Evolutionary conservation across 768 basidiomycete species (phyloP).

Genomic region (Tephrocybe sp.): DNA sequence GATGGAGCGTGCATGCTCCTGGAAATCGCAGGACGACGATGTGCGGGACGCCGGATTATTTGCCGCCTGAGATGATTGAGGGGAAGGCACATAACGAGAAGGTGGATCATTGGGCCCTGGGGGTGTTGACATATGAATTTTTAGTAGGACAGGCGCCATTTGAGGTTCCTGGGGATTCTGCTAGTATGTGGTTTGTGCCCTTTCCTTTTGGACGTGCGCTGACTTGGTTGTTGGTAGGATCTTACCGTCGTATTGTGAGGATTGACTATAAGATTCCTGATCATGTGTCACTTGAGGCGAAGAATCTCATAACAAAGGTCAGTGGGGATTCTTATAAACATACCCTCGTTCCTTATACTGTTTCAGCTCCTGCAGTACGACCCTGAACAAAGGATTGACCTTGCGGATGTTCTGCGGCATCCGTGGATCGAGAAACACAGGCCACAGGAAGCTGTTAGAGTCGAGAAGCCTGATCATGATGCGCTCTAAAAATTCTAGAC

Average conservation of each 20-base stretch:
- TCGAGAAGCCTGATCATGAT: no score
- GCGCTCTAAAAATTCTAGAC: no score
- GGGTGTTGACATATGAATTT: constrained; percentile 94
- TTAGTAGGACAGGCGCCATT: constrained; percentile 77
- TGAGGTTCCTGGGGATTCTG: constrained; percentile 77
- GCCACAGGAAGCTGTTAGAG: no score
- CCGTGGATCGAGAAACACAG: constrained; percentile 83
- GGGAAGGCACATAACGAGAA: constrained; percentile 82
- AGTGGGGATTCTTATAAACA: constrained; percentile 14
- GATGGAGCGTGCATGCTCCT: constrained; percentile 97
- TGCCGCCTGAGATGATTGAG: constrained; percentile 99
- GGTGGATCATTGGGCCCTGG: constrained; percentile 96
- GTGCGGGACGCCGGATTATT: constrained; percentile 94
- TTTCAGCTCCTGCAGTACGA: constrained; percentile 79
- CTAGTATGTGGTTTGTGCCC: constrained; percentile 47
- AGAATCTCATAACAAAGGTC: constrained; percentile 63
- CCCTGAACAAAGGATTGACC: constrained; percentile 74
- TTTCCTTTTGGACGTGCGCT: not conserved
- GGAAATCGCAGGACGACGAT: constrained; percentile 85
- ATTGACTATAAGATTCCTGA: constrained; percentile 77
- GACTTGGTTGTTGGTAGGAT: constrained; percentile 51
- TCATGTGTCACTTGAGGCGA: constrained; percentile 60
- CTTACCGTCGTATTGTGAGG: constrained; percentile 84
- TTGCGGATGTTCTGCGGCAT: constrained; percentile 77
- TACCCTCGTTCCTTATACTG: not conserved